Evolutionary conservation across 78 protist species (phyloP).

Genomic region (Emiliania huxleyi): DNA sequence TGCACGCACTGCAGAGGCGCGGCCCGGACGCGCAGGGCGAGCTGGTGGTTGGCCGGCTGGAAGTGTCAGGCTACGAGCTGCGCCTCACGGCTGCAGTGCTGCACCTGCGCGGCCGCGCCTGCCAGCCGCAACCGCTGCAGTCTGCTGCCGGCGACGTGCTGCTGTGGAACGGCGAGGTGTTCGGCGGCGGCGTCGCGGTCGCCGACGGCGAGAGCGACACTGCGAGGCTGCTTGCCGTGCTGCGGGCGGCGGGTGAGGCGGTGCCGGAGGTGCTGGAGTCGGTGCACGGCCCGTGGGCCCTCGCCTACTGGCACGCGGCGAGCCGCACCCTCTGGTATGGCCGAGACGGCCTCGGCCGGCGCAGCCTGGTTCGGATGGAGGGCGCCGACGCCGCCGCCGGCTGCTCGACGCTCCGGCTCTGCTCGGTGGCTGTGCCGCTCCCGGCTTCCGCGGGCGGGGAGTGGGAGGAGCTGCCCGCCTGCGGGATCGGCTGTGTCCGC

Average conservation of each 20-base stretch:
- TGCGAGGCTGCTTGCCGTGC: background rate
- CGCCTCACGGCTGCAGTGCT: background rate
- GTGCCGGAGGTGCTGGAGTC: background rate
- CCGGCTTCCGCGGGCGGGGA: background rate
- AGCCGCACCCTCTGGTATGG: conserved; percentile 2
- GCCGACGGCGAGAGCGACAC: background rate
- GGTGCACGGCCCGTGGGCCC: conserved; percentile 6
- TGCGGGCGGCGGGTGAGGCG: background rate
- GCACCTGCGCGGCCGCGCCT: background rate
- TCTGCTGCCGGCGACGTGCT: background rate
- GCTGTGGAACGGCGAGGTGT: conserved; percentile 32
- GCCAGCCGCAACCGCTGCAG: background rate
- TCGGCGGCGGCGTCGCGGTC: background rate
- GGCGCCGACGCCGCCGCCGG: background rate
- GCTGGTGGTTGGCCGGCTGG: background rate
- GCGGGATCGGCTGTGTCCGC: background rate
- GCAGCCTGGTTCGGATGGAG: conserved; percentile 7
- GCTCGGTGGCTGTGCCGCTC: background rate
- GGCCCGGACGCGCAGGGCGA: background rate
- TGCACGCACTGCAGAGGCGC: no score
- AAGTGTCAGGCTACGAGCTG: no score
- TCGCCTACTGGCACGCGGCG: conserved; percentile 2
- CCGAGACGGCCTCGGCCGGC: conserved; percentile 31
- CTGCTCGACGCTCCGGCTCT: background rate
- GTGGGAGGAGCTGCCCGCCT: background rate